Evolutionary conservation across 768 basidiomycete species (phyloP), one percentile per base, ranked within the genome.

Genomic region (Phlebiopsis flavidoalba): DNA sequence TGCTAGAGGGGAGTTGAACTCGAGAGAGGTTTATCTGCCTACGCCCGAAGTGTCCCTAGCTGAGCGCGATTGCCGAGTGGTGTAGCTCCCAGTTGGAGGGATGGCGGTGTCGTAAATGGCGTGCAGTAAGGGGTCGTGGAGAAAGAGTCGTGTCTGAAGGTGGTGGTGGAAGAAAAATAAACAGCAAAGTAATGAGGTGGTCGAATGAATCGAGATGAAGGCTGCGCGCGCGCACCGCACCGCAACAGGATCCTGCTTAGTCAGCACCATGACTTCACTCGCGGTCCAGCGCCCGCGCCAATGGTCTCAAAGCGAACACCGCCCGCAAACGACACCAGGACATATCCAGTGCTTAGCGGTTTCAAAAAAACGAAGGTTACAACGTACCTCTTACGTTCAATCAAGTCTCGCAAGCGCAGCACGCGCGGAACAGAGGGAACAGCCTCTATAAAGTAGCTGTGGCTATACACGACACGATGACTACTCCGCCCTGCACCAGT

Each of bases 391-490:
- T 43, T 12, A 43, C 10, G 17, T 35, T 53, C 5, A 17, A 53
- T 31, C 35, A 21, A 17, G 33, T 21, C 52, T 53, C 15, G 3
- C 31, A 36, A 10, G 8, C 11, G 26, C 21, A 52, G 50, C 26
- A 15, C 5, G 8, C 11, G 5, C 19, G 48, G 19, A n/a, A 21
- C 14, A 21, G 48, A 11, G 48, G 2, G 50, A 52, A 43, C 40
- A 43, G 40, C 40, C 40, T 43, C 40, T 52, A 31, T 17, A 36
- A n/a, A 53, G 50, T 26, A 26, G 53, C 21, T 15, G 35, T 21
- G 46, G 57, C 53, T 53, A 60, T 36, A 21, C 54, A 43, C 60
- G 60, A 22, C 60, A n/a, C 60, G 33, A 53, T 15, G 49, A 56
- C 43, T 26, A 60, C 48, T 43, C 45, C 53, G 21, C 37, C 46